These are phyloP conservation scores for Steccherinum ochraceum DNA, from an alignment of 768 basidiomycete genomes.

Conservation along the genomic window DNA sequence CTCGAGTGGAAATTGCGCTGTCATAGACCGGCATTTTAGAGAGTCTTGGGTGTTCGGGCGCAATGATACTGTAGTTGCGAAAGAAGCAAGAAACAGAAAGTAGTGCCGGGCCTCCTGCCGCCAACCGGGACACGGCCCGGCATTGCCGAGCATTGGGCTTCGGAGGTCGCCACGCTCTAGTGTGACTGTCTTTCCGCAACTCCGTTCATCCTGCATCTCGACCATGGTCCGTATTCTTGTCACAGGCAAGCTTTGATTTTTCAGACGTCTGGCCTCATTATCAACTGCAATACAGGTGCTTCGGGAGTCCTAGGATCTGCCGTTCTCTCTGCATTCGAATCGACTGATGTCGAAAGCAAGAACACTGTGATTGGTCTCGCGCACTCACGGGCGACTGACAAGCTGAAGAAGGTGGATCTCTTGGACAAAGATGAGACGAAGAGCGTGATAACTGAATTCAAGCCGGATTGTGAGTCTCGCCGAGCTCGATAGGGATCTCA, in stretches of 20 bases:
- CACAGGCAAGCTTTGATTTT: not conserved
- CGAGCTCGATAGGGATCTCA: not conserved
- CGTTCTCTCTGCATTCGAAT: conserved; percentile 60
- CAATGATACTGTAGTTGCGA: no score
- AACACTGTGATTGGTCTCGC: conserved; percentile 63
- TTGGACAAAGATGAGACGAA: conserved; percentile 50
- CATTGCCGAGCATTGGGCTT: no score
- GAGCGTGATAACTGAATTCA: conserved; percentile 45
- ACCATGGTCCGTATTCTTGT: not conserved
- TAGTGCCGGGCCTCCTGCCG: no score
- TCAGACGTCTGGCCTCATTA: not conserved
- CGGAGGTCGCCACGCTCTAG: no score
- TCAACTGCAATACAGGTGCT: conserved; percentile 50
- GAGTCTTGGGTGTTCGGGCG: no score
- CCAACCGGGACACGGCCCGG: no score
- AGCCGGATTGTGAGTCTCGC: conserved; percentile 59
- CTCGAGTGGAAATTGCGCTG: no score
- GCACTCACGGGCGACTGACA: conserved; percentile 53
- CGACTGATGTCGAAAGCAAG: conserved; percentile 14
- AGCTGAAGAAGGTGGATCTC: conserved; percentile 60
- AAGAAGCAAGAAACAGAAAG: no score
- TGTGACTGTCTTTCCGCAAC: no score
- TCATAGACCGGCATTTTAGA: no score
- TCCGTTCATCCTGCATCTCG: no score
- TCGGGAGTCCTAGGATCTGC: conserved; percentile 88